Evolutionary conservation across 768 basidiomycete species (phyloP).

Genomic region (Macrocybe gigantea): DNA sequence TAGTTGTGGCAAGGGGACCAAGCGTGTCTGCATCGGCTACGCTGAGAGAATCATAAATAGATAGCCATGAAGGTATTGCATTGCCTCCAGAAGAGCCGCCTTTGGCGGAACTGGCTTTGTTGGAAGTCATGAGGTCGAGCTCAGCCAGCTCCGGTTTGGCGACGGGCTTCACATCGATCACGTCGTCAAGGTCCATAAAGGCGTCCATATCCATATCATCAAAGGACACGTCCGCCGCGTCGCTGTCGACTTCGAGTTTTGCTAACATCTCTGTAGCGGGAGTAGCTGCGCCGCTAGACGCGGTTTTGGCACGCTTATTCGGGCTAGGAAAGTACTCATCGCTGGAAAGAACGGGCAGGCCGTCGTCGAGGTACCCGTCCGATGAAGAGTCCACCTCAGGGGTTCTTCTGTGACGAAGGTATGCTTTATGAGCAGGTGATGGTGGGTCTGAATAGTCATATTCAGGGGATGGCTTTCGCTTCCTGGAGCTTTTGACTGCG

Average conservation of each 20-base stretch:
- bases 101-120: conserved; percentile 11
- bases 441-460: conserved; percentile 34
- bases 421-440: conserved; percentile 24
- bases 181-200: conserved; percentile 38
- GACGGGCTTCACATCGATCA: conserved; percentile 20
- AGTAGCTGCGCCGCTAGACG: conserved; percentile 34
- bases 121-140: conserved; percentile 6
- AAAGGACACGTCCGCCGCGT: conserved; percentile 34
- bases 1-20: conserved; percentile 31
- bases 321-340: conserved; percentile 66
- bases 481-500: conserved; percentile 36
- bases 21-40: conserved; percentile 57
- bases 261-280: conserved; percentile 57
- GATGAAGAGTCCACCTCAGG: conserved; percentile 39
- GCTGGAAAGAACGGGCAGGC: conserved; percentile 32
- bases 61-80: conserved; percentile 58
- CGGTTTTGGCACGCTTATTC: conserved; percentile 53
- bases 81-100: conserved; percentile 28
- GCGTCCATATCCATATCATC: conserved; percentile 59
- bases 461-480: conserved; percentile 61
- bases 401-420: conserved; percentile 27
- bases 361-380: conserved; percentile 37
- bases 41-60: conserved; percentile 66
- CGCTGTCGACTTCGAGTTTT: conserved; percentile 52
- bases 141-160: conserved; percentile 25